These are phyloP conservation scores for Aspergillaceae sp. DNA, from an alignment of 2,329 filamentous ascomycete genomes.

Conservation along the genomic window DNA sequence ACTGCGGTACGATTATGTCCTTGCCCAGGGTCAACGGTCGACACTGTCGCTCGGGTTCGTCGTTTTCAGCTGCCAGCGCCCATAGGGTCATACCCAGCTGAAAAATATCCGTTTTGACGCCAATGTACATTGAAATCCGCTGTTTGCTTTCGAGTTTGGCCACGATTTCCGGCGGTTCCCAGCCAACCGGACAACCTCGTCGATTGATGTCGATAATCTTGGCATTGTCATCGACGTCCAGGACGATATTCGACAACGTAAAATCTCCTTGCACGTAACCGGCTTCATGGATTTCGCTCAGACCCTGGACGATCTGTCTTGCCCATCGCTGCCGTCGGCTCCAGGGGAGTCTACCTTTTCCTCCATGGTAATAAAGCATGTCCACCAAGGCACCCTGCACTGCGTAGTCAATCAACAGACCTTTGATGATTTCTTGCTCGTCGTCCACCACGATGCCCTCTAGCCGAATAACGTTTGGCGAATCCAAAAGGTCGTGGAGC, in stretches of 20 bases:
- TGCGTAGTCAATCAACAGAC: conserved; percentile 80
- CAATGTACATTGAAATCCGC: conserved; percentile 92
- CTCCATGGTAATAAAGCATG: conserved; percentile 64
- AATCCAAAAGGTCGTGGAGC: conserved; percentile 65
- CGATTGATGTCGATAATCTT: conserved; percentile 99
- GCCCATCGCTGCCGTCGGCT: conserved; percentile 75
- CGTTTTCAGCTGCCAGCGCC: conserved; percentile 77
- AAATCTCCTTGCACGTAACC: conserved; percentile 98
- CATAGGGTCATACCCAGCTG: conserved; percentile 97
- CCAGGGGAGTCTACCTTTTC: conserved; percentile 58
- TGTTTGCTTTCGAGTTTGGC: conserved; percentile 79
- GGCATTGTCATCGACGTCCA: conserved; percentile 73
- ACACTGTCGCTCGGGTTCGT: conserved; percentile 75
- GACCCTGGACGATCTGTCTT: conserved; percentile 76
- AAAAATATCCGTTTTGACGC: conserved; percentile 92
- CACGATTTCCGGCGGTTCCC: conserved; percentile 90
- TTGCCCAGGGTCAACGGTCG: conserved; percentile 57
- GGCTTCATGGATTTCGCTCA: conserved; percentile 88
- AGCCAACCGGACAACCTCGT: conserved; percentile 90
- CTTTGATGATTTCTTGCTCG: conserved; percentile 63
- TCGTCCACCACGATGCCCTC: conserved; percentile 85
- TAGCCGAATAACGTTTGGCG: conserved; percentile 72
- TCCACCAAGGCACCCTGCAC: conserved; percentile 82
- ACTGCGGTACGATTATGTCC: conserved; percentile 56
- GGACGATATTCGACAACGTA: conserved; percentile 92